Conservation (phyloP, 1,284 basidiomycete genomes). For the Ganoderma sinense region DNA sequence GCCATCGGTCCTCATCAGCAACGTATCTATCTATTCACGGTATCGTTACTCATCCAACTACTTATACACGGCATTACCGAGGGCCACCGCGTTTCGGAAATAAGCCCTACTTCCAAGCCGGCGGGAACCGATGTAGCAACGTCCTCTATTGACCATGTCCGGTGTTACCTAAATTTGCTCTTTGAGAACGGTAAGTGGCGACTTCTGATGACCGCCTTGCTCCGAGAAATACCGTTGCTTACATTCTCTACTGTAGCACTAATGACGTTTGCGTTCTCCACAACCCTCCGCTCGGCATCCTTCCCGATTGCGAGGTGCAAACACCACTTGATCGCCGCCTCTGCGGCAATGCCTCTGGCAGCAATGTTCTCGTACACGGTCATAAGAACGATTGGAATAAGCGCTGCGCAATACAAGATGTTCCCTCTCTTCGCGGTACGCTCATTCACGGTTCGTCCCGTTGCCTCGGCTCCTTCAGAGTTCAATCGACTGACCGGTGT, state of each 20-base stretch:
- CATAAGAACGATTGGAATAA: neutral
- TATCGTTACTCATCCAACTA: neutral
- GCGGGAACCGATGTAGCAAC: neutral
- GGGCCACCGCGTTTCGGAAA: neutral
- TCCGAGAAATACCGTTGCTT: neutral
- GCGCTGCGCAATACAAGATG: neutral
- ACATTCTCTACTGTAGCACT: neutral
- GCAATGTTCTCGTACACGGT: neutral
- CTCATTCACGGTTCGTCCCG: neutral
- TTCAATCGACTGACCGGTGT: neutral
- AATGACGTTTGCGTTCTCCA: neutral
- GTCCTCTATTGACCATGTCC: neutral
- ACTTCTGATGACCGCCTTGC: neutral
- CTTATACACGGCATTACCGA: neutral
- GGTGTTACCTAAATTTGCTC: neutral
- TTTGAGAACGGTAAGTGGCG: neutral
- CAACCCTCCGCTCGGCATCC: neutral
- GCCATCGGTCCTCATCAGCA: neutral
- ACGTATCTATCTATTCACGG: neutral
- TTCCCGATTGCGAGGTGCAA: neutral
- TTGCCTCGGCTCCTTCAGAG: neutral
- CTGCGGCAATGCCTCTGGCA: neutral
- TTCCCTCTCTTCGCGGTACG: neutral
- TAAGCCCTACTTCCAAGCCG: neutral
- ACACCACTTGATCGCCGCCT: neutral